Percentiles rank a stretch among this genome's conserved stretches.
Evolutionary conservation across 2,329 filamentous ascomycete species (phyloP).

Genomic region (Thermochaetoides dissita): DNA sequence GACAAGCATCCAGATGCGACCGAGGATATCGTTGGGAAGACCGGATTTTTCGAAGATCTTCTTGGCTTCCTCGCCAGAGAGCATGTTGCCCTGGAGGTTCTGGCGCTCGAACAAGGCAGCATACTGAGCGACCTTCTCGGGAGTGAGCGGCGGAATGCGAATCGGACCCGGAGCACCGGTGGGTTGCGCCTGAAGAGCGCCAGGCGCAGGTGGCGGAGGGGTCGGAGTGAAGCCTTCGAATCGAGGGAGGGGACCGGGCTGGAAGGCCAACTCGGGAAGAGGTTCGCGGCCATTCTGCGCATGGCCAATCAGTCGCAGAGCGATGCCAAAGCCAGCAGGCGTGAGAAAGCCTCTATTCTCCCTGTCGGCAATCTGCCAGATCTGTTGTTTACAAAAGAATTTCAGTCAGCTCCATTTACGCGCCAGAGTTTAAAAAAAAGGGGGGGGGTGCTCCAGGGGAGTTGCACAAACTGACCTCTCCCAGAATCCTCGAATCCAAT

Average conservation of each 20-base stretch:
- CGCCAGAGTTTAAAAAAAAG: background rate
- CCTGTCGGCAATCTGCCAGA: constrained; percentile 97
- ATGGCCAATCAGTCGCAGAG: constrained; percentile 86
- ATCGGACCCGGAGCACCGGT: constrained; percentile 54
- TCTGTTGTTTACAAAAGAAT: constrained; percentile 36
- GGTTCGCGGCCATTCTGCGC: constrained; percentile 80
- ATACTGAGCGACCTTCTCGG: constrained; percentile 85
- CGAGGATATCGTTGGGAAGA: constrained; percentile 76
- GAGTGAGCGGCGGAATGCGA: constrained; percentile 74
- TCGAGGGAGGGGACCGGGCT: constrained; percentile 76
- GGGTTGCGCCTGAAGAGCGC: constrained; percentile 36
- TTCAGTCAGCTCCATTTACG: background rate
- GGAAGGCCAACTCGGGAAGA: constrained; percentile 65
- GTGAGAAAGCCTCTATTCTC: constrained; percentile 93
- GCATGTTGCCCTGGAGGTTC: constrained; percentile 53
- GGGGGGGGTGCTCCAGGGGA: too few species aligned
- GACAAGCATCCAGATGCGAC: constrained; percentile 90
- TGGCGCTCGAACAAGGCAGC: constrained; percentile 82
- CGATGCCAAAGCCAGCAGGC: constrained; percentile 82
- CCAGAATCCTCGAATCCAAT: constrained; percentile 70
- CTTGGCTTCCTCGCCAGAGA: constrained; percentile 78
- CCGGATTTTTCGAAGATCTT: constrained; percentile 90
- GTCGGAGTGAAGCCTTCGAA: constrained; percentile 61
- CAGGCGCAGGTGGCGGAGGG: constrained; percentile 28
- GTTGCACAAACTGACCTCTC: constrained; percentile 51